These are phyloP conservation scores for Bolboschoenoplectus hybrid DNA, from an alignment of 202 grass and related monocot genomes.

Conservation along the genomic window DNA sequence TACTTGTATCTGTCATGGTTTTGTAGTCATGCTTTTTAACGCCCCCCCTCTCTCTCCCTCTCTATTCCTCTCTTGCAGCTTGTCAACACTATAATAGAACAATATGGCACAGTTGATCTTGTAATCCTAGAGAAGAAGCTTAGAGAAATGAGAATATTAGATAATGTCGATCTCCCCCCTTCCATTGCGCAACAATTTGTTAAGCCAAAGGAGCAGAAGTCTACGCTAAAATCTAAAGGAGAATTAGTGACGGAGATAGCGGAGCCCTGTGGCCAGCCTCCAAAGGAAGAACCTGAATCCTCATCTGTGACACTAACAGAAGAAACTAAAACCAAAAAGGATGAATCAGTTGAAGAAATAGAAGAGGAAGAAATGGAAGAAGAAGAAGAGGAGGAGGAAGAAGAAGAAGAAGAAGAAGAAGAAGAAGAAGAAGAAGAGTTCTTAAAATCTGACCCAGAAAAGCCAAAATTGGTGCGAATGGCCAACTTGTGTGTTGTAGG, in stretches of 20 bases:
- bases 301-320: conserved; percentile 39
- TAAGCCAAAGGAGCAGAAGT: conserved; percentile 66
- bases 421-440: conserved; percentile 67
- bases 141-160: conserved; percentile 95
- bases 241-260: conserved; percentile 47
- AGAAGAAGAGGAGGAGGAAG: conserved; percentile 28
- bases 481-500: conserved; percentile 95
- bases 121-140: conserved; percentile 74
- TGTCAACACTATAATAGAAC: conserved; percentile 70
- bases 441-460: conserved; percentile 69
- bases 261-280: conserved; percentile 28
- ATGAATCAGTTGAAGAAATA: conserved; percentile 29
- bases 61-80: conserved; percentile 58
- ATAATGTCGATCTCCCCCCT: conserved; percentile 81
- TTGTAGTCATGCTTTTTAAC: conserved; percentile 23
- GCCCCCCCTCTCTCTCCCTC: conserved; percentile 32
- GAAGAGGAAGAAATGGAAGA: conserved; percentile 30
- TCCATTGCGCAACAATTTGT: conserved; percentile 76
- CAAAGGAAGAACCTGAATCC: conserved; percentile 46
- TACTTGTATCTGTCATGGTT: neutral
- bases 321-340: conserved; percentile 46
- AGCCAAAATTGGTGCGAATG: conserved; percentile 83
- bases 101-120: conserved; percentile 72
- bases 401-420: conserved; percentile 58
- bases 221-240: conserved; percentile 51